These are phyloP conservation scores for Fusarium hainanense DNA, from an alignment of 2,329 filamentous ascomycete genomes.

Conservation along the genomic window DNA sequence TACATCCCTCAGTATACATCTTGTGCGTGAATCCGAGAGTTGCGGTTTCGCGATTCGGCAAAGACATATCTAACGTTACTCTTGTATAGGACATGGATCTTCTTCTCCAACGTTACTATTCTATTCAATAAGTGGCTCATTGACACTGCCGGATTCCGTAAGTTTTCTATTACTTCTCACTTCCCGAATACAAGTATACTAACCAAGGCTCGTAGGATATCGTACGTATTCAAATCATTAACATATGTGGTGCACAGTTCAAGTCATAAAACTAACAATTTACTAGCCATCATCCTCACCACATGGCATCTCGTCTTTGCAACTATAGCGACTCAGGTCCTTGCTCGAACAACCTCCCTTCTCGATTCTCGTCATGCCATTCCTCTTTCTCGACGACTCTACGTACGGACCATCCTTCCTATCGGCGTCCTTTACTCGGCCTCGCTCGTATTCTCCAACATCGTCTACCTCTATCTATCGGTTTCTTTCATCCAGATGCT, in stretches of 20 bases:
- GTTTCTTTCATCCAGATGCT: constrained; percentile 79
- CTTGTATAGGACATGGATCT: constrained; percentile 74
- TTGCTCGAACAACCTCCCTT: constrained; percentile 71
- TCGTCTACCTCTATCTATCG: constrained; percentile 74
- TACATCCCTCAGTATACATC: constrained; percentile 52
- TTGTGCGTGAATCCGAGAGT: constrained; percentile 37
- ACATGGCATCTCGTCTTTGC: constrained; percentile 77
- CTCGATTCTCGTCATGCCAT: constrained; percentile 72
- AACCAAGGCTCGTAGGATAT: constrained; percentile 45
- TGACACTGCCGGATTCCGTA: constrained; percentile 78
- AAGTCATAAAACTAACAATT: constrained; percentile 19
- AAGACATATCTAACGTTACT: constrained; percentile 20
- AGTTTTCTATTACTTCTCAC: constrained; percentile 51
- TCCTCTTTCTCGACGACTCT: constrained; percentile 69
- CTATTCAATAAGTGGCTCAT: constrained; percentile 94
- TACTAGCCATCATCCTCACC: constrained; percentile 66
- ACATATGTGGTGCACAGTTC: neutral
- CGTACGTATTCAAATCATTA: constrained; percentile 43
- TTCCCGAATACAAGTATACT: constrained; percentile 1
- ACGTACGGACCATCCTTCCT: constrained; percentile 71
- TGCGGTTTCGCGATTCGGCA: neutral
- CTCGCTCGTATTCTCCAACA: constrained; percentile 73
- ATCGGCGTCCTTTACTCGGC: constrained; percentile 74
- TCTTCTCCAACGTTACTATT: constrained; percentile 85
- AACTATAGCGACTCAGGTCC: constrained; percentile 72